Evolutionary conservation across 129 eudicot genomes (phyloP).

Genomic region (Flaveria ramosissima): DNA sequence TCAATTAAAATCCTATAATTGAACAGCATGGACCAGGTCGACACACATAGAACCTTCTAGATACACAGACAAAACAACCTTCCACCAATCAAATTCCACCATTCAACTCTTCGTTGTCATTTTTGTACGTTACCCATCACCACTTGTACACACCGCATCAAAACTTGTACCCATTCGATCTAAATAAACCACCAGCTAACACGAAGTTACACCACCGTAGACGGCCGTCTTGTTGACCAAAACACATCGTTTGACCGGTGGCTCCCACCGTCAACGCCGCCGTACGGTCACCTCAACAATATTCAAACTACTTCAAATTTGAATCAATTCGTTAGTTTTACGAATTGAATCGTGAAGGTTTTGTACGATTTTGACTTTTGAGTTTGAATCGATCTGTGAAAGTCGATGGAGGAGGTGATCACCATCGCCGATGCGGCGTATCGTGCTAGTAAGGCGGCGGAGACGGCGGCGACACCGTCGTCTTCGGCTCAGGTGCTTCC

Average conservation of each 20-base stretch:
- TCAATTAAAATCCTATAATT: no score
- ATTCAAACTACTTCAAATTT: constrained; percentile 11
- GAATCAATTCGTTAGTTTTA: not conserved
- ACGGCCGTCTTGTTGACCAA: constrained; percentile 24
- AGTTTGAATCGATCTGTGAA: constrained; percentile 15
- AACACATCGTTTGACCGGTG: constrained; percentile 1
- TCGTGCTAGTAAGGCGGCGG: constrained; percentile 32
- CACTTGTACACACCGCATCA: constrained; percentile 35
- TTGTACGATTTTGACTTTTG: not conserved
- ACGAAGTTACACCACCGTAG: not conserved
- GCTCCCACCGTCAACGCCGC: constrained; percentile 24
- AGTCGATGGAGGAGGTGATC: constrained; percentile 53
- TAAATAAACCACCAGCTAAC: not conserved
- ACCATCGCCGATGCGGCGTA: constrained; percentile 48
- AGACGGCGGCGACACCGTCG: constrained; percentile 35
- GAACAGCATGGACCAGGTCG: not conserved
- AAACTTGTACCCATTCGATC: constrained; percentile 14
- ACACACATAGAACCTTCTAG: constrained; percentile 3
- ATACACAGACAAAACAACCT: constrained; percentile 10
- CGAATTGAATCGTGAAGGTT: no score
- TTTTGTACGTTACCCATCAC: constrained; percentile 10
- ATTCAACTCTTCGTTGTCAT: constrained; percentile 23
- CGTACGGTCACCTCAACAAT: constrained; percentile 21
- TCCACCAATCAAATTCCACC: constrained; percentile 24
- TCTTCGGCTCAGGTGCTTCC: constrained; percentile 40